These are phyloP conservation scores for Backusella macrospora DNA, from an alignment of 192 early-diverging fungal genomes.

Conservation along the genomic window DNA sequence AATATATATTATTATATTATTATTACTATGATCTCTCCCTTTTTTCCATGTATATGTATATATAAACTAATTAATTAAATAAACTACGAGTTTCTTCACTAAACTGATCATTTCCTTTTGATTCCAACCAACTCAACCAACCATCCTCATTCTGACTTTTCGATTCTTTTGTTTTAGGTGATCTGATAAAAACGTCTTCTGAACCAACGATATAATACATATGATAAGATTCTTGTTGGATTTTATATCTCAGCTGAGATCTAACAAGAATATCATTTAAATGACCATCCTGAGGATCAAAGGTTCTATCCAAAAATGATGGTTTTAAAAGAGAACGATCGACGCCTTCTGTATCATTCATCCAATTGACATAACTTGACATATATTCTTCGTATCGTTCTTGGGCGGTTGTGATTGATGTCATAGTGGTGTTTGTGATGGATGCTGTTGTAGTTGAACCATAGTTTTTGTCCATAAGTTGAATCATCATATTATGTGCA, in stretches of 20 bases:
- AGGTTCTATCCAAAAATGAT: constrained; percentile 28
- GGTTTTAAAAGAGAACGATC: constrained; percentile 15
- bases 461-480: constrained; percentile 26
- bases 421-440: background rate
- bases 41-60: background rate
- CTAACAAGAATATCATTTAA: constrained; percentile 61
- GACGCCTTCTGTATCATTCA: constrained; percentile 31
- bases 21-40: too few relatives aligned
- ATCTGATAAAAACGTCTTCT: constrained; percentile 25
- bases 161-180: background rate
- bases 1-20: too few relatives aligned
- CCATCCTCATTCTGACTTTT: background rate
- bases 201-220: constrained; percentile 64
- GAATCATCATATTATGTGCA: constrained; percentile 18
- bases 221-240: constrained; percentile 95
- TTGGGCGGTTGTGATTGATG: background rate
- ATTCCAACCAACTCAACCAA: background rate
- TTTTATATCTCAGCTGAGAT: constrained; percentile 92
- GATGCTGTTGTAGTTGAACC: background rate
- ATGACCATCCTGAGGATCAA: constrained; percentile 17
- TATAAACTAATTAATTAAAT: constrained; percentile 1
- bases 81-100: constrained; percentile 2
- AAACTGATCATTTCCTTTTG: constrained; percentile 7
- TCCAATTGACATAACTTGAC: constrained; percentile 37
- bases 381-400: constrained; percentile 37